Percentiles rank a stretch among this genome's conserved stretches.
These are phyloP conservation scores for Gleditsia sinensis DNA, from an alignment of 306 rosid species.

Conservation along the genomic window DNA sequence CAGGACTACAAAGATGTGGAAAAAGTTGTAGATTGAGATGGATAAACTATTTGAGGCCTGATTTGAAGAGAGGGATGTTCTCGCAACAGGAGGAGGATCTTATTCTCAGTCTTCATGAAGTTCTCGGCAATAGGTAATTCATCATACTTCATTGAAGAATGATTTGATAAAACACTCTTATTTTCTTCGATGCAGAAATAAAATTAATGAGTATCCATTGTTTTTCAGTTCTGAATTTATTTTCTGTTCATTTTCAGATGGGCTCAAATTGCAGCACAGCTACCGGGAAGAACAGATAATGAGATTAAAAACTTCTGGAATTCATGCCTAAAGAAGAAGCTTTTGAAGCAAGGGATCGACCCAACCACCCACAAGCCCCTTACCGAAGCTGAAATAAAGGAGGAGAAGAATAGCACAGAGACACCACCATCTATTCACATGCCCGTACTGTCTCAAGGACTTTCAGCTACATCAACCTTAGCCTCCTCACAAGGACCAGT, in stretches of 20 bases:
- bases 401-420: constrained; percentile 49
- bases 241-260: constrained; percentile 54
- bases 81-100: constrained; percentile 86
- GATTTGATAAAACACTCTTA: not conserved
- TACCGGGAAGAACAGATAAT: constrained; percentile 96
- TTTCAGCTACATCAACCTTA: constrained; percentile 32
- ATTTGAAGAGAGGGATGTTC: constrained; percentile 90
- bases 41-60: constrained; percentile 94
- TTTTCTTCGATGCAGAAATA: not conserved
- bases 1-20: constrained; percentile 91
- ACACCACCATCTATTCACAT: constrained; percentile 30
- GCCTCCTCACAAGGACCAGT: constrained; percentile 56
- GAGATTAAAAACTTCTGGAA: constrained; percentile 97
- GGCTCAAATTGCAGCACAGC: constrained; percentile 96
- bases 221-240: constrained; percentile 1
- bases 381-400: constrained; percentile 40
- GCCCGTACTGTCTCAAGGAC: constrained; percentile 35
- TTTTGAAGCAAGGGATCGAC: constrained; percentile 92
- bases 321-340: constrained; percentile 91
- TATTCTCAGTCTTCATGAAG: constrained; percentile 78
- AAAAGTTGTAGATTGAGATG: constrained; percentile 94
- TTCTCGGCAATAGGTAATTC: constrained; percentile 86
- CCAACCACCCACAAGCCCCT: constrained; percentile 87
- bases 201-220: constrained; percentile 16
- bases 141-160: not conserved